A percentile compares a stretch with the other conserved stretches of the same genome.
Conservation (phyloP, 2,329 filamentous ascomycete species). For the Aureobasidium melanogenum region DNA sequence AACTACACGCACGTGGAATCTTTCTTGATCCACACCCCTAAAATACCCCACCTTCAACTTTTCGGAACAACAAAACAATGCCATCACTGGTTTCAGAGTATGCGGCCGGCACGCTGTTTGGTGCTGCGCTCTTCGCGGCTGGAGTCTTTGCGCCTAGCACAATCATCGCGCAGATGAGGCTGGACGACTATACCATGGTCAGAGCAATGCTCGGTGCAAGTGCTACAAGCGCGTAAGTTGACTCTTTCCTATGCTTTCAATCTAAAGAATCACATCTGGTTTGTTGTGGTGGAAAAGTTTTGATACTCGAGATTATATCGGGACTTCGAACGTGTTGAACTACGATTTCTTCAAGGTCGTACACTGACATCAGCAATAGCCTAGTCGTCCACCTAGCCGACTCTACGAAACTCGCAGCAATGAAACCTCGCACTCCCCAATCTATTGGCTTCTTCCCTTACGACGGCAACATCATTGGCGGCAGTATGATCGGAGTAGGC, state of each 20-base stretch:
- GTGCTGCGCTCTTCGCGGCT: slow-evolving; percentile 50
- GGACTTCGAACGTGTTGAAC: not conserved
- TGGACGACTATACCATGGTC: slow-evolving; percentile 57
- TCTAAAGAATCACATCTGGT: no score
- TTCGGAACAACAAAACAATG: not conserved
- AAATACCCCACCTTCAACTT: not conserved
- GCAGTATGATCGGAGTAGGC: slow-evolving; percentile 52
- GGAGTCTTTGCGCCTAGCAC: slow-evolving; percentile 52
- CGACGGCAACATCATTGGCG: slow-evolving; percentile 59
- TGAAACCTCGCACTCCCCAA: slow-evolving; percentile 43
- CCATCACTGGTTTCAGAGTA: slow-evolving; percentile 5
- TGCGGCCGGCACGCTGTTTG: slow-evolving; percentile 47
- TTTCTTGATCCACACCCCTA: not conserved
- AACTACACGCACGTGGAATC: not conserved
- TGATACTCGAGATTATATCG: not conserved
- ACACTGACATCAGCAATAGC: slow-evolving; percentile 23
- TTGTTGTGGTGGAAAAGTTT: no score
- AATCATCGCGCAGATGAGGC: slow-evolving; percentile 52
- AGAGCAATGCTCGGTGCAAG: slow-evolving; percentile 56
- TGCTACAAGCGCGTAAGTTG: slow-evolving; percentile 52
- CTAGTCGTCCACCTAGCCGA: slow-evolving; percentile 32
- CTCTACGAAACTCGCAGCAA: slow-evolving; percentile 32
- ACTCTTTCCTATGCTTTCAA: not conserved
- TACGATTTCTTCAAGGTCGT: not conserved
- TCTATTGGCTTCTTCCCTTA: slow-evolving; percentile 47